These are phyloP conservation scores for Melampsora larici-populina DNA, from an alignment of 1,284 basidiomycete species.

Conservation along the genomic window DNA sequence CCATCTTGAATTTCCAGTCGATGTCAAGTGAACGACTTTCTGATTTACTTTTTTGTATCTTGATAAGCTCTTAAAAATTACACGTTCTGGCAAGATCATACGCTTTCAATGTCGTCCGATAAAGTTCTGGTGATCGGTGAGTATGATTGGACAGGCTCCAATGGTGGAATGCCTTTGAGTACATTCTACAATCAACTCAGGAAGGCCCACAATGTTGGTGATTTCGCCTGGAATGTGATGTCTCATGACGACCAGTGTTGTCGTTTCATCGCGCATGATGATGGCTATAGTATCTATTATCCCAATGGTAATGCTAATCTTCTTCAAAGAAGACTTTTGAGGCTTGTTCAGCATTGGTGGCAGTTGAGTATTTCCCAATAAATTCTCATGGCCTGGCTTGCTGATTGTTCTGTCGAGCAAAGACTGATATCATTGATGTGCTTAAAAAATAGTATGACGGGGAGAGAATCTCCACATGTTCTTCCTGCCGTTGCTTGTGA, in stretches of 20 bases:
- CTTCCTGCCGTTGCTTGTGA: constrained; percentile 35
- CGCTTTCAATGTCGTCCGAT: neutral
- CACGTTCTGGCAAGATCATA: constrained; percentile 30
- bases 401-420: too few species aligned
- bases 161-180: constrained; percentile 28
- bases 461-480: constrained; percentile 21
- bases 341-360: constrained; percentile 44
- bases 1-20: neutral
- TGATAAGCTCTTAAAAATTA: constrained; percentile 16
- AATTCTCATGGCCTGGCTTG: too few species aligned
- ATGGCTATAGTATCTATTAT: constrained; percentile 48
- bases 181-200: constrained; percentile 24
- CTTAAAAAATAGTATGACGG: constrained; percentile 25
- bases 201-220: constrained; percentile 26
- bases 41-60: neutral
- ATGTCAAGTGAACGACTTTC: neutral
- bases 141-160: constrained; percentile 41
- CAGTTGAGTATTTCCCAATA: neutral
- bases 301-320: constrained; percentile 46
- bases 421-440: neutral
- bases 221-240: constrained; percentile 41
- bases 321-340: constrained; percentile 32
- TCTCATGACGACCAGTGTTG: constrained; percentile 30
- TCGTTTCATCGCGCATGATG: constrained; percentile 44
- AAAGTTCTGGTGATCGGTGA: constrained; percentile 39